Base-by-base conservation (phyloP, 2,329 filamentous ascomycete genomes). In the Claviceps sp. region DNA sequence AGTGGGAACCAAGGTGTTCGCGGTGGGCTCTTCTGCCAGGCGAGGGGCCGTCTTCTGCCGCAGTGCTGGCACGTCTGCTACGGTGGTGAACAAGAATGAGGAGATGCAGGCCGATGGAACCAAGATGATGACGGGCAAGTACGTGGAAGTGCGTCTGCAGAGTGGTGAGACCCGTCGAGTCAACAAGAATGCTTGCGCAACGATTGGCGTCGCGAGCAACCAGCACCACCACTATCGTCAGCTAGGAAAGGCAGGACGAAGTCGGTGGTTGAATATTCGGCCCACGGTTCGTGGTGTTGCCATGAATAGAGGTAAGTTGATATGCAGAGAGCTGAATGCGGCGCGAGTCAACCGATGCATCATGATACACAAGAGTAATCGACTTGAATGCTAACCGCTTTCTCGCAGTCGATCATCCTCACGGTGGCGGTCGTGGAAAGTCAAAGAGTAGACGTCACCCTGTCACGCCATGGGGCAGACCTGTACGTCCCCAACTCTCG, bases 381-480 rank as follows among this genome's bases (percentile, higher is more conserved):
- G 9, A 34, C 9, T 34, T 34, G 9, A 34, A 34, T 11, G 40
- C 53, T 51, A 42, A 54, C n/a, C 36, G 37, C n/a, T 36, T 36
- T 61, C 48, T 63, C 53, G 45, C 62, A 82, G 87, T 83, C 62
- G 93, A 98, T 65, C 93, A 98, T 77, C 93, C 93, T 64, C 93
- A 98, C 69, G 93, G 93, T 79, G 93, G 93, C 86, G 93, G 93
- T 71, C 82, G 94, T 77, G 93, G 93, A 74, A 98, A 98, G 74
- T 96, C 89, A 53, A 98, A 98, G 87, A 89, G 93, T 81, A 95
- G 96, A 66, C 82, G 90, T 55, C 78, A 95, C 65, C 93, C 94
- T 37, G 89, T 93, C 61, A 95, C 89, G 72, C 93, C 93, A 54
- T 98, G 94, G 93, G 93, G 94, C 67, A 85, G 82, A 65, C 91